Evolutionary conservation across 768 basidiomycete genomes (phyloP), one percentile per base, ranked within the genome.

Genomic region (Termitomyces titanicus): DNA sequence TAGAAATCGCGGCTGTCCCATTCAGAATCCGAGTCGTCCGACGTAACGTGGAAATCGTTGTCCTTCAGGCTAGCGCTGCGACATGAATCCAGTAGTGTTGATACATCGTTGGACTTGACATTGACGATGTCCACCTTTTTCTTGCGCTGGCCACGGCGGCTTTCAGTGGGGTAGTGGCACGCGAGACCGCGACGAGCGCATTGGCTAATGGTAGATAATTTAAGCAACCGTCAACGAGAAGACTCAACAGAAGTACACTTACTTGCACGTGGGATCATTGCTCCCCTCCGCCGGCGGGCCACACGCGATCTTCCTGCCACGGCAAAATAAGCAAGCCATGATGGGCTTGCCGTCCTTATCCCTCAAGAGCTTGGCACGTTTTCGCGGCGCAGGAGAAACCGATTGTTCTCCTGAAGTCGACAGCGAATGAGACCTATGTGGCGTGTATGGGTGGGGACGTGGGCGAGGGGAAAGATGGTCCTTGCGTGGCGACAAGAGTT

Each of bases 261-360:
- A 81, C 80, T 79, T 78, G 79, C 79, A 81, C 0, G 76, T 73
- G 33, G 66, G 70, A 50, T 74, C 74, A 42, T 68, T 68, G 47
- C 70, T 73, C 3, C 68, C 72, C 0, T 68, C 63, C 5, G 67
- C 59, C 2, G 77, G 75, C 4, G 77, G 71, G 0, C 80, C 78
- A 35, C 80, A 81, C 10, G 79, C 80, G 40, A 81, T 81, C 66
- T 82, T 81, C 12, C 80, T 68, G 4, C 76, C 75, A 12, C 79
- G 69, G 42, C 79, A 80, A 61, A 81, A 80, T 3, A 78, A 63
- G 54, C 79, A 81, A 0, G 79, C 79, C 27, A 81, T 65, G 2
- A 73, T 66, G 12, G 78, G 79, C 57, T 80, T 80, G 3, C 56
- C 49, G 20, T 55, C 48, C 20, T 55, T 48, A 18, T 53, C 47